Percentiles rank a stretch among this genome's conserved stretches.
phyloP scores from a whole-genome alignment of 2,329 filamentous ascomycete genomes.

The Venturia oleaginea region DNA sequence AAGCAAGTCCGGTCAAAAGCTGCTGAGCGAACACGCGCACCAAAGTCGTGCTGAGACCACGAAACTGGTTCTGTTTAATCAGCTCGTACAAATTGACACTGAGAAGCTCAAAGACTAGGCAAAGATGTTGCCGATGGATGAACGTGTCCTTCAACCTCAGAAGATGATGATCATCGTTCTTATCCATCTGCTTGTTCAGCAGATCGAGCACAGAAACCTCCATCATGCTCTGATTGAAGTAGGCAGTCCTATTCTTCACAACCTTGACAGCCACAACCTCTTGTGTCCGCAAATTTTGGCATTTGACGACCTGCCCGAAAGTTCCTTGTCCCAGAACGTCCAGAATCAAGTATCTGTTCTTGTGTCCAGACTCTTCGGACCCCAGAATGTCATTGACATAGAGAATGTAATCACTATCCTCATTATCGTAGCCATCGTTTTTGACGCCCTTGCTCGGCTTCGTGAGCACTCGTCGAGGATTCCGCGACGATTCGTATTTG shows the following conservation, averaged over 20 bases:
- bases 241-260: constrained; percentile 97
- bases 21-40: constrained; percentile 97
- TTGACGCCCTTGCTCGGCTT: constrained; percentile 98
- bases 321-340: constrained; percentile 96
- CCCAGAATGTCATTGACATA: constrained; percentile 98
- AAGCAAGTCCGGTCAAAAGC: constrained; percentile 79
- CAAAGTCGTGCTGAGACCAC: constrained; percentile 89
- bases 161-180: constrained; percentile 96
- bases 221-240: constrained; percentile 99
- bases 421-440: constrained; percentile 98
- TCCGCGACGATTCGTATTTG: constrained; percentile 97
- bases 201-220: constrained; percentile 95
- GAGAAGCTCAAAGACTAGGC: constrained; percentile 88
- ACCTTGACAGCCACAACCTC: constrained; percentile 99
- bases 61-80: constrained; percentile 99
- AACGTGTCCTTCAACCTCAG: constrained; percentile 94
- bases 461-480: constrained; percentile 87
- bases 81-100: constrained; percentile 97
- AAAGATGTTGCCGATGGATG: constrained; percentile 94
- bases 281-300: constrained; percentile 95
- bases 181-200: constrained; percentile 98
- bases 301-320: constrained; percentile 98
- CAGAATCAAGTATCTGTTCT: constrained; percentile 96
- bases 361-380: constrained; percentile 95
- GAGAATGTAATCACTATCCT: constrained; percentile 97